A percentile compares a stretch with the other conserved stretches of the same genome.
Conservation (phyloP, 306 rosid species). For the Spatholobus suberectus region DNA sequence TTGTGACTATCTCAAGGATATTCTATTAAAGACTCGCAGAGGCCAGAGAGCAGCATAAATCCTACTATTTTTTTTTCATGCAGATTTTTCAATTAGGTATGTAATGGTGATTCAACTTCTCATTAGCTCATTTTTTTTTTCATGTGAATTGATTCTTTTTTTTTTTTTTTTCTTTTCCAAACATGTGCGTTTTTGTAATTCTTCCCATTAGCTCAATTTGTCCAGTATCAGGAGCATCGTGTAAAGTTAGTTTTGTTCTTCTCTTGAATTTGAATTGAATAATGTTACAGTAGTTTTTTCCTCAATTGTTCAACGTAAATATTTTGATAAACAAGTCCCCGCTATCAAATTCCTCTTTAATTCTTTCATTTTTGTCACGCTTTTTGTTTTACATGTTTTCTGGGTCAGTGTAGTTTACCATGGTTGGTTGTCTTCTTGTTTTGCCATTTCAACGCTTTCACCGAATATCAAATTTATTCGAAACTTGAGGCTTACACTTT, state of each 20-base stretch:
- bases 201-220: no score
- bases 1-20: conserved; percentile 74
- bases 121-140: conserved; percentile 41
- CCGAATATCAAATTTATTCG: background rate
- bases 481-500: background rate
- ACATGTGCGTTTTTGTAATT: conserved; percentile 42
- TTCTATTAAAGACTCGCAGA: conserved; percentile 59
- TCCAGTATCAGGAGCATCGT: conserved; percentile 22
- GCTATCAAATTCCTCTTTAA: background rate
- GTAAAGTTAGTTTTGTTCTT: conserved; percentile 25
- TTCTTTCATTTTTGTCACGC: background rate
- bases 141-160: conserved; percentile 42
- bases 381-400: background rate
- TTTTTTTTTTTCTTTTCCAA: conserved; percentile 2
- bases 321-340: background rate
- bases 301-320: background rate
- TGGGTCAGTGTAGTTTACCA: background rate
- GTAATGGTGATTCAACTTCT: conserved; percentile 20
- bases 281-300: background rate
- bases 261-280: conserved; percentile 36
- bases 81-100: conserved; percentile 40
- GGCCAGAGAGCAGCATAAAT: conserved; percentile 65
- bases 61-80: background rate
- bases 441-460: background rate
- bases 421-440: background rate